Evolutionary conservation across 148 eudicot species (phyloP).

Genomic region (Gaultheria prostrata): DNA sequence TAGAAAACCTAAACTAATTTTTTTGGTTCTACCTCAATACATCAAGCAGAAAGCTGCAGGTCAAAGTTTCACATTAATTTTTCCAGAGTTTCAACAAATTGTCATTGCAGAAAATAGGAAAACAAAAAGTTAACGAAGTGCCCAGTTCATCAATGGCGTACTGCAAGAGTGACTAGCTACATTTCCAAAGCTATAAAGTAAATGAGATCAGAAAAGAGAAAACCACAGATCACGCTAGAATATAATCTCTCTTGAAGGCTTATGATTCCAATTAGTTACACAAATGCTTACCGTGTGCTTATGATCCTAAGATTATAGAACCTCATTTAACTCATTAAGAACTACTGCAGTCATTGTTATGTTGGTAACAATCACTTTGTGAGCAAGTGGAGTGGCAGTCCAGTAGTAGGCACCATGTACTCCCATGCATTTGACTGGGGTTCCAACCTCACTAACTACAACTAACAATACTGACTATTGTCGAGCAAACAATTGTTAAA

Average conservation of each 20-base stretch:
- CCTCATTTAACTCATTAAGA: background rate
- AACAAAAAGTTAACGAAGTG: background rate
- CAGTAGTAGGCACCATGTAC: too few species aligned
- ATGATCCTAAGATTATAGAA: background rate
- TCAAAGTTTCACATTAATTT: background rate
- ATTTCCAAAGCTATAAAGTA: background rate
- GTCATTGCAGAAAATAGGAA: background rate
- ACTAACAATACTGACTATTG: too few species aligned
- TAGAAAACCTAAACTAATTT: background rate
- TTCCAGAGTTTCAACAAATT: constrained; percentile 1
- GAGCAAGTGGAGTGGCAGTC: too few species aligned
- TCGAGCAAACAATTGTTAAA: too few species aligned
- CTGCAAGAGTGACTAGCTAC: background rate
- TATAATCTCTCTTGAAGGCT: background rate
- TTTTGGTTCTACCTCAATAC: background rate
- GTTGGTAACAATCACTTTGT: background rate
- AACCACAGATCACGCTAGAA: background rate
- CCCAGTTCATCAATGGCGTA: background rate
- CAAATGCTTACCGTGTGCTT: background rate
- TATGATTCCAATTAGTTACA: background rate
- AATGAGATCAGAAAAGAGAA: background rate
- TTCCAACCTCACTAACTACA: too few species aligned
- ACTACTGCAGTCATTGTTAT: background rate
- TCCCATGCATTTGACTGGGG: too few species aligned
- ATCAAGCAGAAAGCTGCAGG: constrained; percentile 4